Base-by-base conservation (phyloP, 2,329 filamentous ascomycete species). In the Penicillium italicum region DNA sequence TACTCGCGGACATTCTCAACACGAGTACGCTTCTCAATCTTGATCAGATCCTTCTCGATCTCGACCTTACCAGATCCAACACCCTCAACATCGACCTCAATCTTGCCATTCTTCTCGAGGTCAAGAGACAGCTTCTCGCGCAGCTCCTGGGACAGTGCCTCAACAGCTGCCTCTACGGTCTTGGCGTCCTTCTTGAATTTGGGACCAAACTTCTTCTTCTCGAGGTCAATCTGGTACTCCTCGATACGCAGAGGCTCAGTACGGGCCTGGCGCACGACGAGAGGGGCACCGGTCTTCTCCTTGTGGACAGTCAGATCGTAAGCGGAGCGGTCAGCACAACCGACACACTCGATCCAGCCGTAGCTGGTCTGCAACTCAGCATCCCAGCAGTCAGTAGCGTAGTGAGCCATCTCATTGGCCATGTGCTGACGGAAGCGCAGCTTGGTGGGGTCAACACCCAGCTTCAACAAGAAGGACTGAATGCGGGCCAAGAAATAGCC, bases 281-380 rank as follows among this genome's bases (percentile, higher is more conserved):
- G 82, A 40, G 91, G 86, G 14, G 89, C 86, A 56, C 91, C 91
- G 31, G 94, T 97, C 80, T 91, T 92, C 78, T 96, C 93, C 71
- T 88, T 87, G 76, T 97, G 94, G 10, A 97, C 92, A 34, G 85
- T 88, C 72, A 97, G 75, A 76, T 99, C 94, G 74, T 96, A 99
- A 20, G 94, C 94, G 72, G 90, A 96, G 68, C 94, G 86, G 73
- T 97, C 93, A 58, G 94, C 94, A 74, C 94, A 97, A 60, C 94
- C 94, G 68, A 97, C 93, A 74, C 93, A 97, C 80, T 99, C 94
- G 61, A 97, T 90, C 94, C 94, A 99, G 72, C 94, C 94, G 69
- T 92, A 92, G 59, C 89, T 92, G 55, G 90, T 97, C 60, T 89
- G 80, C 53, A 99, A 80, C 75, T 99, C 94, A 14, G 91, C 93